Evolutionary conservation across 768 basidiomycete genomes (phyloP).

Genomic region (Amanita inopinata): DNA sequence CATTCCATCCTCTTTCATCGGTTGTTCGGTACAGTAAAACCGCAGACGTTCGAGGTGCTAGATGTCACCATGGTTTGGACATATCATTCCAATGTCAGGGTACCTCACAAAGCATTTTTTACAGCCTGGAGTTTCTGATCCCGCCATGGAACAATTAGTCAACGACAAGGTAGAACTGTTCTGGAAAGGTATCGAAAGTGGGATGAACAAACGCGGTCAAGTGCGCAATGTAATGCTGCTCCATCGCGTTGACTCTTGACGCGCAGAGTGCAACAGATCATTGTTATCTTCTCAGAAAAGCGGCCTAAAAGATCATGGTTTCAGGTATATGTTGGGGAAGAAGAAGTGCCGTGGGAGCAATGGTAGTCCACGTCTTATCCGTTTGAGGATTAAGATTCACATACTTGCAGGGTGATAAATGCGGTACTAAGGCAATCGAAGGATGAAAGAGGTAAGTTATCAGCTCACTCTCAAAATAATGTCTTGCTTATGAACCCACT

Average conservation of each 20-base stretch:
- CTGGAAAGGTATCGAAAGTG: slow-evolving; percentile 67
- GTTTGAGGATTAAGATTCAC: background rate
- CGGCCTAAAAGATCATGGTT: slow-evolving; percentile 75
- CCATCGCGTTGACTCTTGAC: background rate
- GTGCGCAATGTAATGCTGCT: slow-evolving; percentile 24
- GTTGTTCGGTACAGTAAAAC: slow-evolving; percentile 71
- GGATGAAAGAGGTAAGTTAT: slow-evolving; percentile 41
- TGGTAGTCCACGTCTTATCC: slow-evolving; percentile 35
- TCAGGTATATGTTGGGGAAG: slow-evolving; percentile 58
- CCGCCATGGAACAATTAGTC: slow-evolving; percentile 60
- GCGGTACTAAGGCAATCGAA: slow-evolving; percentile 71
- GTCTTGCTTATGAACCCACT: background rate
- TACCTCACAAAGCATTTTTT: background rate
- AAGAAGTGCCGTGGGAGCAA: slow-evolving; percentile 83
- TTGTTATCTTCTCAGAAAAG: slow-evolving; percentile 70
- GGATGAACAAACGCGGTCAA: slow-evolving; percentile 56
- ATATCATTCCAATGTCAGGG: background rate
- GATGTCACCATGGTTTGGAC: slow-evolving; percentile 73
- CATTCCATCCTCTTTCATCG: slow-evolving; percentile 80
- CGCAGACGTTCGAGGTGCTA: slow-evolving; percentile 67
- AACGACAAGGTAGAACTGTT: slow-evolving; percentile 70
- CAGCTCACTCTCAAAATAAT: background rate
- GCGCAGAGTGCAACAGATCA: slow-evolving; percentile 33
- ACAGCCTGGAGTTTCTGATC: slow-evolving; percentile 72
- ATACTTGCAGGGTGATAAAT: slow-evolving; percentile 55